Percentiles rank a stretch among this genome's conserved stretches.
These are phyloP conservation scores for Tetrapisispora iriomotensis DNA, from an alignment of 805 yeast genomes.

Conservation along the genomic window DNA sequence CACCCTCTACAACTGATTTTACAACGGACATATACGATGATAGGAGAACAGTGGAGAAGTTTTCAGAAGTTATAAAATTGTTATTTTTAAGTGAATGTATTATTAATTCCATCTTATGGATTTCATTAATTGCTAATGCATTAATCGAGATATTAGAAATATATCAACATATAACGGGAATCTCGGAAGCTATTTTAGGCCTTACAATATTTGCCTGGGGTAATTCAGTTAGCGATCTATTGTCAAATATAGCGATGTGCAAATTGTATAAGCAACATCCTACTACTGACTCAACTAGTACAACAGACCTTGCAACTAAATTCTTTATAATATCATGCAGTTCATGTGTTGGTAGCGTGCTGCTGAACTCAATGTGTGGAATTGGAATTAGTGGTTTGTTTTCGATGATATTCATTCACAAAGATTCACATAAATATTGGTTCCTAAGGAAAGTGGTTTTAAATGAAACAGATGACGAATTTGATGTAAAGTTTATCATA, in stretches of 20 bases:
- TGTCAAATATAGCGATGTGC: conserved; percentile 79
- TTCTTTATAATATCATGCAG: conserved; percentile 84
- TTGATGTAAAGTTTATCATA: conserved; percentile 15
- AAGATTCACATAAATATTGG: conserved; percentile 15
- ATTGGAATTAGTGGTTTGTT: conserved; percentile 68
- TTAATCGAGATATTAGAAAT: conserved; percentile 28
- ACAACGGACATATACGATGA: conserved; percentile 3
- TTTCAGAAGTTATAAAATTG: conserved; percentile 10
- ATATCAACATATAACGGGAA: conserved; percentile 25
- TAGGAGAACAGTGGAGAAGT: conserved; percentile 11
- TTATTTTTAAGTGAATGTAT: conserved; percentile 19
- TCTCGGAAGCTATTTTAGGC: conserved; percentile 81
- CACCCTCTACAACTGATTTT: conserved; percentile 3
- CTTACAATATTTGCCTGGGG: conserved; percentile 91
- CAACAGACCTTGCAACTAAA: conserved; percentile 35
- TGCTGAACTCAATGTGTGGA: conserved; percentile 69
- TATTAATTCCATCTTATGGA: conserved; percentile 26
- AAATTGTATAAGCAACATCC: conserved; percentile 33
- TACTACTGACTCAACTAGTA: conserved; percentile 10
- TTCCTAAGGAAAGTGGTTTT: conserved; percentile 16
- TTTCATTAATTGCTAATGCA: conserved; percentile 27
- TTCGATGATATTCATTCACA: conserved; percentile 23
- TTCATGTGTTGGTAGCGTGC: conserved; percentile 91
- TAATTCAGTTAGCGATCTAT: conserved; percentile 84
- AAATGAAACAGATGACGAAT: conserved; percentile 5